Evolutionary conservation across 2,329 filamentous ascomycete genomes (phyloP).

Genomic region (Exophiala sideris): DNA sequence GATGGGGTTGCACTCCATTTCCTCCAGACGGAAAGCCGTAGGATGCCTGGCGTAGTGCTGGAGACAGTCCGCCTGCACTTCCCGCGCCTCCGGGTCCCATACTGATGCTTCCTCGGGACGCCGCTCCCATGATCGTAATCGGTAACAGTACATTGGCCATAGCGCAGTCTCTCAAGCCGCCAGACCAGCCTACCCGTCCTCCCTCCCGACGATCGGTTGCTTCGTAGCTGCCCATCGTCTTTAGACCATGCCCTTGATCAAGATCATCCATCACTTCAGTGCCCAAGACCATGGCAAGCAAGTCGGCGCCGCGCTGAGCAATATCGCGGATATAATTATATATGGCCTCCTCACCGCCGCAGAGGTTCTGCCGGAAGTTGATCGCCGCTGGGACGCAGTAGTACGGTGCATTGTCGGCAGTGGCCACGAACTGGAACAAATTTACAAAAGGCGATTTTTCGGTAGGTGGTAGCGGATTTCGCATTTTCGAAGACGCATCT

Average conservation of each 20-base stretch:
- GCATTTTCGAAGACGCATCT: neutral
- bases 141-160: conserved; percentile 75
- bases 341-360: conserved; percentile 72
- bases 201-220: conserved; percentile 24
- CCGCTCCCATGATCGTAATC: conserved; percentile 44
- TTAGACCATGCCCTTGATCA: conserved; percentile 30
- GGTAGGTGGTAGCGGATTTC: conserved; percentile 18
- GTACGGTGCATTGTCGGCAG: conserved; percentile 68
- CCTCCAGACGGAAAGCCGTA: conserved; percentile 24
- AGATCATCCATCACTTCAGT: conserved; percentile 66
- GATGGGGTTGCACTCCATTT: conserved; percentile 1
- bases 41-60: conserved; percentile 22
- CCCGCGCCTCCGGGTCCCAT: conserved; percentile 28
- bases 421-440: conserved; percentile 73
- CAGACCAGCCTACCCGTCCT: conserved; percentile 44
- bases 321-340: conserved; percentile 60
- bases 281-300: conserved; percentile 60
- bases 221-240: conserved; percentile 28
- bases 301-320: conserved; percentile 60
- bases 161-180: conserved; percentile 58
- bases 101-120: conserved; percentile 24
- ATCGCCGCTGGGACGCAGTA: conserved; percentile 70
- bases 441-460: conserved; percentile 60
- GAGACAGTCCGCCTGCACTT: conserved; percentile 27
- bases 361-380: conserved; percentile 63